These are phyloP conservation scores for Penicillium hordei DNA, from an alignment of 2,329 filamentous ascomycete species.

Conservation along the genomic window DNA sequence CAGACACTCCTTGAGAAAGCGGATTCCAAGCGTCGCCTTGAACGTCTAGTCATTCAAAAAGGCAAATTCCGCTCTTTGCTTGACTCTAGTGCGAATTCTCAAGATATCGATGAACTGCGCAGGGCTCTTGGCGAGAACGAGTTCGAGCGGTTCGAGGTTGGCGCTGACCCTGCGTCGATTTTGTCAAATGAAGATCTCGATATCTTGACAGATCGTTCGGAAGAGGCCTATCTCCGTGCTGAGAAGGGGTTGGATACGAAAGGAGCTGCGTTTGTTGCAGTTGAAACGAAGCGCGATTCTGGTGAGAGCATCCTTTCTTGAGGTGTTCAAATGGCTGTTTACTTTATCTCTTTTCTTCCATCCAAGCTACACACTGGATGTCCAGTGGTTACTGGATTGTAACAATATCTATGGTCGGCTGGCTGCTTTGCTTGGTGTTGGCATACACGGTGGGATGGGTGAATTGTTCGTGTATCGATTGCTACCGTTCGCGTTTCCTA, in stretches of 20 bases:
- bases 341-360: not conserved
- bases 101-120: conserved; percentile 61
- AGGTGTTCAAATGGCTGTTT: conserved; percentile 14
- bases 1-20: conserved; percentile 82
- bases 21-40: conserved; percentile 84
- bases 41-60: conserved; percentile 95
- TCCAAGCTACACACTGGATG: not conserved
- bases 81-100: conserved; percentile 53
- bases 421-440: not conserved
- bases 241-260: conserved; percentile 70
- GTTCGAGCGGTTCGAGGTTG: conserved; percentile 61
- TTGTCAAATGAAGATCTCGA: conserved; percentile 74
- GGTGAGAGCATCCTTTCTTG: conserved; percentile 36
- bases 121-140: conserved; percentile 71
- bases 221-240: conserved; percentile 67
- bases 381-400: not conserved
- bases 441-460: not conserved
- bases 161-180: conserved; percentile 59
- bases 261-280: conserved; percentile 64
- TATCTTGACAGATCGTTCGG: conserved; percentile 73
- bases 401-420: not conserved
- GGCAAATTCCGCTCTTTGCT: conserved; percentile 73
- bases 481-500: not conserved
- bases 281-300: conserved; percentile 68
- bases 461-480: not conserved